These are phyloP conservation scores for Colletotrichum costaricense DNA, from an alignment of 2,329 filamentous ascomycete species.

Conservation along the genomic window DNA sequence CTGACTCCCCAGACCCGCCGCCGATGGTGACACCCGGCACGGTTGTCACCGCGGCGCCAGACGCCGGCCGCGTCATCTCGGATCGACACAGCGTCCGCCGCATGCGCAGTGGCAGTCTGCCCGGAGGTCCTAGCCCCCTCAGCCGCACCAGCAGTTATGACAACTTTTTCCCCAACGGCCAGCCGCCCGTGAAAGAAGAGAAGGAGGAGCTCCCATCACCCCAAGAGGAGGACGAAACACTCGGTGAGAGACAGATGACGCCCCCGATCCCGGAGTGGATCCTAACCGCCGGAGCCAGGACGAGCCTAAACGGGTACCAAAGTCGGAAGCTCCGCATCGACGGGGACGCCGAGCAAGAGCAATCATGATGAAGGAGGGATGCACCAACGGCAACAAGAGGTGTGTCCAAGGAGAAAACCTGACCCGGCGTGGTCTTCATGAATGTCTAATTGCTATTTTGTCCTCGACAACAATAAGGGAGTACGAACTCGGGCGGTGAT, in stretches of 20 bases:
- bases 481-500: slow-evolving; percentile 35
- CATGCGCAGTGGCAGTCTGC: slow-evolving; percentile 67
- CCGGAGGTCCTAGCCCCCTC: slow-evolving; percentile 60
- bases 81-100: slow-evolving; percentile 63
- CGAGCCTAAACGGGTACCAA: slow-evolving; percentile 60
- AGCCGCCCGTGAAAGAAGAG: slow-evolving; percentile 39
- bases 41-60: slow-evolving; percentile 76
- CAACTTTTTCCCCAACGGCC: slow-evolving; percentile 47
- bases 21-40: slow-evolving; percentile 76
- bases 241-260: slow-evolving; percentile 60
- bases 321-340: slow-evolving; percentile 47
- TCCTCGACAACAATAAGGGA: background rate
- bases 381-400: background rate
- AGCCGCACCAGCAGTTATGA: slow-evolving; percentile 63
- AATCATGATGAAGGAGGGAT: slow-evolving; percentile 36
- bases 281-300: slow-evolving; percentile 62
- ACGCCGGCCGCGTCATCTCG: slow-evolving; percentile 73
- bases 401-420: background rate
- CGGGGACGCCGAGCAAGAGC: slow-evolving; percentile 38
- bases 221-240: slow-evolving; percentile 34
- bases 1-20: slow-evolving; percentile 76
- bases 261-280: slow-evolving; percentile 73
- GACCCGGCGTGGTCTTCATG: slow-evolving; percentile 35
- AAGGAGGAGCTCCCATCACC: slow-evolving; percentile 39
- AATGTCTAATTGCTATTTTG: slow-evolving; percentile 36